Evolutionary conservation across 2,329 filamentous ascomycete species (phyloP).

Genomic region (Fusarium sp.): DNA sequence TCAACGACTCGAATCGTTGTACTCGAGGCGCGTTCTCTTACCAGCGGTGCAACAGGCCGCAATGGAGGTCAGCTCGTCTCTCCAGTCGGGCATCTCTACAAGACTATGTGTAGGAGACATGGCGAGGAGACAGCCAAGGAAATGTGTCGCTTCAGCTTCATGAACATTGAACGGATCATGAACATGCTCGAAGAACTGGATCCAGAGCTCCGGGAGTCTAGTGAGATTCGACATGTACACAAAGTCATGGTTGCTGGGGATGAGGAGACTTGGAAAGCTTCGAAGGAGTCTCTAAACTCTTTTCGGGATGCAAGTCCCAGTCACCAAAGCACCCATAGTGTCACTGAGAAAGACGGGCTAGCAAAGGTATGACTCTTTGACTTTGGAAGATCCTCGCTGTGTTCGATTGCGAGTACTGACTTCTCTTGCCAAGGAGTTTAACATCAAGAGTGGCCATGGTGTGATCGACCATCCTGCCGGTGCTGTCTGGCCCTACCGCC

Average conservation of each 20-base stretch:
- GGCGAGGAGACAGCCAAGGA: not conserved
- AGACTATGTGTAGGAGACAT: not conserved
- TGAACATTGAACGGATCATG: not conserved
- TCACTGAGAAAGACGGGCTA: not conserved
- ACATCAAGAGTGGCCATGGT: not conserved
- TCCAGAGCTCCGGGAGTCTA: not conserved
- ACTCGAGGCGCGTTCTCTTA: fast-evolving
- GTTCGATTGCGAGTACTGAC: not conserved
- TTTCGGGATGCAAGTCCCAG: not conserved
- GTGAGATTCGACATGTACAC: not conserved
- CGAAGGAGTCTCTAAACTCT: not conserved
- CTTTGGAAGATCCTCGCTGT: no score
- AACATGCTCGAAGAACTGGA: not conserved
- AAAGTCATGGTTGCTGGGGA: not conserved
- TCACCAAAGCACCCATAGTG: not conserved
- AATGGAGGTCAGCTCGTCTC: not conserved
- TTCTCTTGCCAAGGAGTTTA: no score
- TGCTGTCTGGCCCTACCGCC: not conserved
- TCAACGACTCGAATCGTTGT: not conserved
- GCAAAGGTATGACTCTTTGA: not conserved
- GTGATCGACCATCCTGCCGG: not conserved
- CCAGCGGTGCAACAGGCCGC: not conserved
- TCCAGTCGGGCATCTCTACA: not conserved
- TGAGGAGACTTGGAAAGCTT: not conserved
- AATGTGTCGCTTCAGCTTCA: not conserved